These are phyloP conservation scores for Fimicolochytrium jonesii DNA, from an alignment of 192 early-diverging fungal genomes.

Conservation along the genomic window DNA sequence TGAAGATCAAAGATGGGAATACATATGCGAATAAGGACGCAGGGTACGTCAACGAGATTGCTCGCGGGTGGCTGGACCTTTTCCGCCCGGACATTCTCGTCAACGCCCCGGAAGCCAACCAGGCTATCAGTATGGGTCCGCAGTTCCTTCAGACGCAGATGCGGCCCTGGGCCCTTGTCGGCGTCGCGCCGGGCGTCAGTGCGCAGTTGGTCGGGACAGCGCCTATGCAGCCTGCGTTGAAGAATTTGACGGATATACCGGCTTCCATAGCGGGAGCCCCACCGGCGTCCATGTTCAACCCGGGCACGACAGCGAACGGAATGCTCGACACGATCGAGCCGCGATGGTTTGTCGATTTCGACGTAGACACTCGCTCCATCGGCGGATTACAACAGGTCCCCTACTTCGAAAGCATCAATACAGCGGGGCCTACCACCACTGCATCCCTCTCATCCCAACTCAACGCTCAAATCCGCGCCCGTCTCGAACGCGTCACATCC, in stretches of 20 bases:
- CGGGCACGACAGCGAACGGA: conserved; percentile 18
- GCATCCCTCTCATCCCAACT: conserved; percentile 4
- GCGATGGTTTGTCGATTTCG: conserved; percentile 28
- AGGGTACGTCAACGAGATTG: conserved; percentile 22
- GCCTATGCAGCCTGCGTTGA: background rate
- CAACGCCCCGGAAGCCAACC: background rate
- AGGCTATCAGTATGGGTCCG: conserved; percentile 6
- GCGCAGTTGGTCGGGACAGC: conserved; percentile 9
- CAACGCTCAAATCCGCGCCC: conserved; percentile 21
- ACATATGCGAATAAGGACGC: conserved; percentile 30
- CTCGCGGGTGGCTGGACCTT: conserved; percentile 30
- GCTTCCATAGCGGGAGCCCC: conserved; percentile 4
- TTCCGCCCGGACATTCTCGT: conserved; percentile 10
- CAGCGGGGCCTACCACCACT: background rate
- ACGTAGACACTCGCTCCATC: conserved; percentile 6
- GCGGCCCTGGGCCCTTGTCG: conserved; percentile 30
- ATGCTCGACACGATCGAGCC: conserved; percentile 36
- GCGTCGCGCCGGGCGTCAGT: conserved; percentile 2
- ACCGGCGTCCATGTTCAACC: conserved; percentile 13
- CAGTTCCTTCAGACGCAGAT: conserved; percentile 20
- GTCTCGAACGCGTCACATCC: conserved; percentile 18
- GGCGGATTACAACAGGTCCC: conserved; percentile 31
- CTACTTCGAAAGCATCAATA: conserved; percentile 25
- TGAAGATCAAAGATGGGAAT: background rate
- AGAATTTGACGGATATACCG: conserved; percentile 2